Percentiles rank a stretch among this genome's conserved stretches.
Conservation (phyloP, 2,329 filamentous ascomycete species). For the Colletotrichum orchidophilum region DNA sequence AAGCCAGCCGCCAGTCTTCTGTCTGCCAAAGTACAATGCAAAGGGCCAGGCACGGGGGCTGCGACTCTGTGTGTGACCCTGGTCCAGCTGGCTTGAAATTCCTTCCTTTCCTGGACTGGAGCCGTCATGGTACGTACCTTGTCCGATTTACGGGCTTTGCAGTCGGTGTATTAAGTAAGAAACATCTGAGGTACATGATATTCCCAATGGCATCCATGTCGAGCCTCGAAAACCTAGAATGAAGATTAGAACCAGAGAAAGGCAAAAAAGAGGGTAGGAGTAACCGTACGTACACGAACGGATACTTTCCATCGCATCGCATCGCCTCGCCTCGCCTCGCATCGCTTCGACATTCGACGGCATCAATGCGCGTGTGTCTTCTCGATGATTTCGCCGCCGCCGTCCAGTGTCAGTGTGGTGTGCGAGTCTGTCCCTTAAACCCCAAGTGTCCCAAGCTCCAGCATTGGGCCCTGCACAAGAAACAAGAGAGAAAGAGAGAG, state of each 20-base stretch:
- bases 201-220: background rate
- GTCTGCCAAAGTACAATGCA: background rate
- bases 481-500: background rate
- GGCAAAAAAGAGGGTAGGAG: background rate
- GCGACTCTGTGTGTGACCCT: background rate
- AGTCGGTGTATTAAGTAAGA: background rate
- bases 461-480: slow-evolving; percentile 2
- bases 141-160: slow-evolving; percentile 13
- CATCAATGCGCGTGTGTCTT: slow-evolving; percentile 4
- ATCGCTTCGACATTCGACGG: background rate
- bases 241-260: background rate
- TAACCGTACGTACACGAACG: background rate
- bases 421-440: background rate
- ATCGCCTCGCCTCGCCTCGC: background rate
- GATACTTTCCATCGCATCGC: background rate
- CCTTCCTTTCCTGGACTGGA: background rate
- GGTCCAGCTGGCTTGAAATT: background rate
- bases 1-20: background rate
- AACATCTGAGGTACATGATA: background rate
- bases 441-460: background rate
- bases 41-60: background rate
- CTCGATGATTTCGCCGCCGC: background rate
- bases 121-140: background rate
- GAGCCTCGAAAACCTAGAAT: background rate
- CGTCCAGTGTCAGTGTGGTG: background rate